Conservation (phyloP, 495 filamentous ascomycete species). For the Hyphodiscus hymeniophilus region DNA sequence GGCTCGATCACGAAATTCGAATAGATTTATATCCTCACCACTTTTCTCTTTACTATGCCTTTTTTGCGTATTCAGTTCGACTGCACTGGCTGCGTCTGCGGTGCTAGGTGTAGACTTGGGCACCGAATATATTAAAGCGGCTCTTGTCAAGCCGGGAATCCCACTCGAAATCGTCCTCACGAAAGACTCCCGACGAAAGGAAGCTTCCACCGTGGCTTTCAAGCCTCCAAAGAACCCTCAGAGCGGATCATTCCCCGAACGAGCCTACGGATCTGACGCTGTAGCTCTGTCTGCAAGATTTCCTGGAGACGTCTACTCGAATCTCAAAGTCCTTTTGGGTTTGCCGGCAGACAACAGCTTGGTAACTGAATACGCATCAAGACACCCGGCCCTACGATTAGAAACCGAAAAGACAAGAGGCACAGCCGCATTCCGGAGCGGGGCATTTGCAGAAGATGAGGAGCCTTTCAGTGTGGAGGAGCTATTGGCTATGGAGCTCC, state of each 20-base stretch:
- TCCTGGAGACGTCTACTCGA: constrained; percentile 87
- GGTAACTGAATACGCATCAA: constrained; percentile 56
- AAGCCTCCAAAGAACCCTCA: constrained; percentile 63
- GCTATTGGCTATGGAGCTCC: constrained; percentile 91
- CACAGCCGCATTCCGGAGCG: constrained; percentile 71
- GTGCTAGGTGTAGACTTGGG: constrained; percentile 92
- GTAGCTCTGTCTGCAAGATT: constrained; percentile 79
- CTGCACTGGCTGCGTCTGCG: constrained; percentile 49
- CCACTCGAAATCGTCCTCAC: constrained; percentile 97
- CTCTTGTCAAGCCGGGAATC: constrained; percentile 93
- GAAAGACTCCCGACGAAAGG: constrained; percentile 98
- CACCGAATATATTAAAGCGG: constrained; percentile 95
- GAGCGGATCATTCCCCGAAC: constrained; percentile 66
- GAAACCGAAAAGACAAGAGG: constrained; percentile 49
- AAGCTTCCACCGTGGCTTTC: constrained; percentile 85
- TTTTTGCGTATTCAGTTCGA: constrained; percentile 39
- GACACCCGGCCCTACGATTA: constrained; percentile 63
- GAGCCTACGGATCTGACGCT: constrained; percentile 87
- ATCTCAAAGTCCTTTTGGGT: constrained; percentile 82
- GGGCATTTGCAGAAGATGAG: constrained; percentile 55
- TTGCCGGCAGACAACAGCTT: constrained; percentile 52
- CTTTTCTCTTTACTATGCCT: constrained; percentile 34
- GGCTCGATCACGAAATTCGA: constrained; percentile 9
- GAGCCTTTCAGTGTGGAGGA: constrained; percentile 84
- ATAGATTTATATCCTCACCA: constrained; percentile 28